phyloP scores from a whole-genome alignment of 257 asterid genomes.

The Hygrophila difformis region DNA sequence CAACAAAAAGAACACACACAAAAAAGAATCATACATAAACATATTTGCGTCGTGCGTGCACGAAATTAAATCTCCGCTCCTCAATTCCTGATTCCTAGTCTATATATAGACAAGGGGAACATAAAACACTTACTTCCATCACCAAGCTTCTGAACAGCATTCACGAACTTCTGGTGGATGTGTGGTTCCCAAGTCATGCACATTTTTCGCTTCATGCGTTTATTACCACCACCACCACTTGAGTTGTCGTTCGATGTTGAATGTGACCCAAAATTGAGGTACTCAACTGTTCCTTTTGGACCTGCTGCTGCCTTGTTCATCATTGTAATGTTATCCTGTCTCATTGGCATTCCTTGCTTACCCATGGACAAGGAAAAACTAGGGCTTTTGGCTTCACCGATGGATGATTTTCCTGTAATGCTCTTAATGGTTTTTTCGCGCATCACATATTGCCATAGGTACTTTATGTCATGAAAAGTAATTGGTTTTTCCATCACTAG shows the following conservation, averaged over 20 bases:
- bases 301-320: not conserved
- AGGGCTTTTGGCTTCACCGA: not conserved
- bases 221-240: not conserved
- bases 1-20: too few species aligned
- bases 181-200: slow-evolving; percentile 25
- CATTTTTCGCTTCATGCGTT: slow-evolving; percentile 4
- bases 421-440: not conserved
- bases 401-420: too few species aligned
- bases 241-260: not conserved
- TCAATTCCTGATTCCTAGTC: too few species aligned
- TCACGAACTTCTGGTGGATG: slow-evolving; percentile 23
- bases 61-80: too few species aligned
- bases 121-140: slow-evolving; percentile 40
- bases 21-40: too few species aligned
- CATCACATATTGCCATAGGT: slow-evolving; percentile 9
- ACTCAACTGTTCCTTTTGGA: not conserved
- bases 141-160: slow-evolving; percentile 21
- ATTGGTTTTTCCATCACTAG: slow-evolving; percentile 13
- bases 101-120: too few species aligned
- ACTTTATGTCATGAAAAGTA: not conserved
- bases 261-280: not conserved
- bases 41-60: too few species aligned
- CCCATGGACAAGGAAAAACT: not conserved
- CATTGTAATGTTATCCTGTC: too few species aligned
- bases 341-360: not conserved